Evolutionary conservation across 2,329 filamentous ascomycete genomes (phyloP).

Genomic region (Xylariaceae sp.): DNA sequence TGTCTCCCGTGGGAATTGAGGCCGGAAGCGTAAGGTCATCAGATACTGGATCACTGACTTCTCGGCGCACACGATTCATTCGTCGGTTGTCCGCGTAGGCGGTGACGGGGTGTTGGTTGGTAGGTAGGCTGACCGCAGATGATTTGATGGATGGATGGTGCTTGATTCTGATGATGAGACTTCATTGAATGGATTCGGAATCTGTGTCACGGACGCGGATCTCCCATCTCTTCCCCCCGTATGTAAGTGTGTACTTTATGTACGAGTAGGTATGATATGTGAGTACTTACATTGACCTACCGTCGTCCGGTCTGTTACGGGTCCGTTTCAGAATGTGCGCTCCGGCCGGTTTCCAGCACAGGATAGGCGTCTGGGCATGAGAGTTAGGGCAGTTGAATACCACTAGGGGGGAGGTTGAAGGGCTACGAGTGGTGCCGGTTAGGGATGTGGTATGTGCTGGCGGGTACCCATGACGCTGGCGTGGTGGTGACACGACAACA

Average conservation of each 20-base stretch:
- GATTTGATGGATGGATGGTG: background rate
- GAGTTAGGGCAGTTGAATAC: no score
- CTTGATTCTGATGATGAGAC: background rate
- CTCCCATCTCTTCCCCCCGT: background rate
- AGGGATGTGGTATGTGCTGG: constrained; percentile 10
- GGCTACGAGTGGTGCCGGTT: background rate
- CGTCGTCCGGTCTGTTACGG: background rate
- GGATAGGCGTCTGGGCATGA: background rate
- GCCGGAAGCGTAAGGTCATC: constrained; percentile 8
- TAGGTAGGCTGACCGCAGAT: constrained; percentile 19
- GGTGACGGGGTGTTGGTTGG: constrained; percentile 12
- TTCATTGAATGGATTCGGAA: no score
- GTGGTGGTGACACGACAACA: constrained; percentile 24
- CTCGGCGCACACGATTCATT: constrained; percentile 6
- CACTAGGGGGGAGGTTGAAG: constrained; percentile 6
- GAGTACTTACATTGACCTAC: background rate
- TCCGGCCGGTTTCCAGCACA: background rate
- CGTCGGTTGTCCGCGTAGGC: constrained; percentile 8
- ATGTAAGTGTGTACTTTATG: background rate
- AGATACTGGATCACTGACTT: constrained; percentile 4
- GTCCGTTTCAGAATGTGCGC: background rate
- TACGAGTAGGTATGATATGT: background rate
- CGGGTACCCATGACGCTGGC: constrained; percentile 17
- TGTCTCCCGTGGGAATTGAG: constrained; percentile 6
- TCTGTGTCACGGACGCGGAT: background rate